These are phyloP conservation scores for Cunninghamia lanceolata DNA, from an alignment of 75 land plant genomes.

Conservation along the genomic window DNA sequence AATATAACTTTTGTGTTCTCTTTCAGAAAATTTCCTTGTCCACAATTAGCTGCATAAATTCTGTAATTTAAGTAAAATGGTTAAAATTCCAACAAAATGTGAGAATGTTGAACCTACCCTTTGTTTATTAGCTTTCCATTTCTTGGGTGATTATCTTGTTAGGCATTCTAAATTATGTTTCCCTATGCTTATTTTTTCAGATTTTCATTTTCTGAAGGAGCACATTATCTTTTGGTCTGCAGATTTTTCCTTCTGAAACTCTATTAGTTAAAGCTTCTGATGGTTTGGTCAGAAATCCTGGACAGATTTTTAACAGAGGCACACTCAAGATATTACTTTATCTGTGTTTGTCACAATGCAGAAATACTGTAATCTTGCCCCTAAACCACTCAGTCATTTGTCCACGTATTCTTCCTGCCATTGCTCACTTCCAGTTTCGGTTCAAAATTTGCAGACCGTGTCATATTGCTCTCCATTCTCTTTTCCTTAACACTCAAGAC, in stretches of 20 bases:
- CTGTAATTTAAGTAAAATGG: background rate
- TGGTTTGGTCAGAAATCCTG: background rate
- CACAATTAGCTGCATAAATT: background rate
- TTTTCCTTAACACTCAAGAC: background rate
- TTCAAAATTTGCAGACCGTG: background rate
- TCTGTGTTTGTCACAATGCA: background rate
- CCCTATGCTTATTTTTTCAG: background rate
- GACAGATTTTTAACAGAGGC: background rate
- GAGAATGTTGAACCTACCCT: background rate
- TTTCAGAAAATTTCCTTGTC: background rate
- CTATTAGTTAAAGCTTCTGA: too few species aligned
- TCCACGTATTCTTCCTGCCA: background rate
- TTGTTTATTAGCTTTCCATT: background rate
- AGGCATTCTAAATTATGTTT: background rate
- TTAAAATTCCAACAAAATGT: background rate
- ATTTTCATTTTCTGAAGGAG: background rate
- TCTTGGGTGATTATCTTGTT: too few species aligned
- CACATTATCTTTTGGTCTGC: background rate
- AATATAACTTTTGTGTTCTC: background rate
- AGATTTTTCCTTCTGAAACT: background rate
- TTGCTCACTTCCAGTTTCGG: background rate
- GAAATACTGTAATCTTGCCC: background rate
- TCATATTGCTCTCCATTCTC: background rate
- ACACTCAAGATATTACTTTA: too few species aligned
- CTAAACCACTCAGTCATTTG: background rate